A percentile compares a stretch with the other conserved stretches of the same genome.
phyloP scores from a whole-genome alignment of 2,329 filamentous ascomycete genomes.

The Colletotrichum lupini region DNA sequence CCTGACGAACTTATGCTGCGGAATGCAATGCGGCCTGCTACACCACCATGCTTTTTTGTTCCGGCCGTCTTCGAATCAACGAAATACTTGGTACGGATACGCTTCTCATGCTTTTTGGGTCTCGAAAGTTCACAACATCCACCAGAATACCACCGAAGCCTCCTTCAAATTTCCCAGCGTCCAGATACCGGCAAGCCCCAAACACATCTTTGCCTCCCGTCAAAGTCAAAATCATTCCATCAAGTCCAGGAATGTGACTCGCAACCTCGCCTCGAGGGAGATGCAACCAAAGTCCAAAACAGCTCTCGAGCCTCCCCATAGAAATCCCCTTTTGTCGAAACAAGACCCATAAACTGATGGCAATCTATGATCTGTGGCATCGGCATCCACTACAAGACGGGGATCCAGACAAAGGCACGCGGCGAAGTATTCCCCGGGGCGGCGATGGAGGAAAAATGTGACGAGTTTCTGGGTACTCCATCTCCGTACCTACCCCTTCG shows the following conservation, averaged over 20 bases:
- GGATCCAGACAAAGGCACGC: not conserved
- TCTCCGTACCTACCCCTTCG: not conserved
- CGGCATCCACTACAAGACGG: not conserved
- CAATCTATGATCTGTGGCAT: not conserved
- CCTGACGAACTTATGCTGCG: not conserved
- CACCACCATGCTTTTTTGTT: not conserved
- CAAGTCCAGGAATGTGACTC: constrained; percentile 26
- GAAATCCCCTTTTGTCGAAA: not conserved
- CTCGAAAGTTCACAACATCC: not conserved
- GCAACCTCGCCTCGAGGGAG: constrained; percentile 3
- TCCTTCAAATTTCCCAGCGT: not conserved
- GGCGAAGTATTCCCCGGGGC: not conserved
- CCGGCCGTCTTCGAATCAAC: not conserved
- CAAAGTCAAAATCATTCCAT: constrained; percentile 31
- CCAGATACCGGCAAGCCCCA: constrained; percentile 5
- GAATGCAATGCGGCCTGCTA: not conserved
- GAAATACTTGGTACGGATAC: not conserved
- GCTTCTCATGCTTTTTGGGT: not conserved
- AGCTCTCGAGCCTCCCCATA: not conserved
- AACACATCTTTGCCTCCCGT: not conserved
- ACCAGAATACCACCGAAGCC: not conserved
- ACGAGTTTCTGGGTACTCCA: not conserved
- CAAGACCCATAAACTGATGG: not conserved
- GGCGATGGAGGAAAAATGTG: not conserved
- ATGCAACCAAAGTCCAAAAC: not conserved